Base-by-base conservation (phyloP, 345 rosid genomes). In the Carallia pectinifolia region DNA sequence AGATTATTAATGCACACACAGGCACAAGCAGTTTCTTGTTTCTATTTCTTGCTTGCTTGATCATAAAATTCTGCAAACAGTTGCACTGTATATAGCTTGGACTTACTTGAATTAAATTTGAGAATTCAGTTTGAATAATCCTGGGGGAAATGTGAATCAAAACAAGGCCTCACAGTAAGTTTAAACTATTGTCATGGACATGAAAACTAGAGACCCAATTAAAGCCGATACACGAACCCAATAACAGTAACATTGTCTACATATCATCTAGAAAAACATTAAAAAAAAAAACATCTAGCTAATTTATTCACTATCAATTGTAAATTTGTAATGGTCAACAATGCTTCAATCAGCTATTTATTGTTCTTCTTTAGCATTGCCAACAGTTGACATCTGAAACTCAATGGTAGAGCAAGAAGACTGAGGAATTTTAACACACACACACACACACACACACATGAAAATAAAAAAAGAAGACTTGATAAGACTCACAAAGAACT, bases 401-500 rank as follows among this genome's bases (percentile, higher is more conserved):
- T 44, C 50, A 44, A 2, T 44, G 17, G 50, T 44, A 23, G 30
- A 23, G 30, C 1, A 0, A 55, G 30, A 55, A 29, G 60, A 55
- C 29, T 19, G 61, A 5, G 33, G 38, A 47, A n/a, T 5, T 23
- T 23, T 2, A 1, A 33, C 34, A 33, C 6, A 7, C 4, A 59
- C 33, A 18, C 6, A 61, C 5, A 18, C 18, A 12, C 18, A 33
- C 2, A 38, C 3, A 62, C n/a, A n/a, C 31, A 17, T 7, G 30
- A 18, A 9, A 23, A 33, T 13, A 44, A 37, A 17, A 18, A 7
- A 47, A n/a, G 17, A 55, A 19, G 30, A 48, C 23, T 19, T 48
- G 29, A 30, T 47, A 66, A 37, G 60, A 68, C 80, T 71, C 64
- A 76, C 80, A 71, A 5, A 76, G 80, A 71, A 71, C 80, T 76